Base-by-base conservation (phyloP, 257 asterid species). In the Thymus quinquecostatus region DNA sequence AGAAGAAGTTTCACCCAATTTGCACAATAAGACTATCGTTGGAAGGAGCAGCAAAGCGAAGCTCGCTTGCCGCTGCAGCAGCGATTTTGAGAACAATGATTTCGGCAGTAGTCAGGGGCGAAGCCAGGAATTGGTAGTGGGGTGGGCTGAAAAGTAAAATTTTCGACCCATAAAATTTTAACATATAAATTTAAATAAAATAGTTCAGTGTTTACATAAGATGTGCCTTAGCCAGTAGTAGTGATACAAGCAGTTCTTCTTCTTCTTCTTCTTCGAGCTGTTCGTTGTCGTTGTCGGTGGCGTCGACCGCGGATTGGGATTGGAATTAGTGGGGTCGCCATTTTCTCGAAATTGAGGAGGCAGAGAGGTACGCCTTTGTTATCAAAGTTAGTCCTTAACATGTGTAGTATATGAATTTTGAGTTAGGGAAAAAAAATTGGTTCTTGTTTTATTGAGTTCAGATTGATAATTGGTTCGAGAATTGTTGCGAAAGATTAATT, bases 331-430 rank as follows among this genome's bases (percentile, higher is more conserved):
- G 98, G 98, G 85, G 84, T 14, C 89, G 92, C 71, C 84, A 92
- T 86, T 90, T 92, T 75, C 76, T 90, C 34, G 98, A 88, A 79
- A 88, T 88, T 77, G 97, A 92, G 70, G 95, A 87, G 86, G 92
- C 91, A n/a, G 97, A 92, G 81, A 90, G 84, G 79, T 84, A 84
- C 74, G 82, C 91, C 40, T 91, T 96, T 73, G 72, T 89, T 48
- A 82, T 94, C 30, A 91, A 91, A 96, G 98, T 93, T 75, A 30
- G 64, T 12, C 61, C 32, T 29, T 65, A 44, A 6, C 32, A 33
- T 68, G 62, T 45, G 10, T 60, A 21, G 21, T 21, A 21, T 21
- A 21, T 21, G 21, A 21, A 21, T 21, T 29, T 59, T 50, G 40
- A 61, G 32, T 9, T 67, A 21, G 21, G 44, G 66, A 11, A 27